Evolutionary conservation across 2,329 filamentous ascomycete species (phyloP).

Genomic region (Triangularia verruculosa): DNA sequence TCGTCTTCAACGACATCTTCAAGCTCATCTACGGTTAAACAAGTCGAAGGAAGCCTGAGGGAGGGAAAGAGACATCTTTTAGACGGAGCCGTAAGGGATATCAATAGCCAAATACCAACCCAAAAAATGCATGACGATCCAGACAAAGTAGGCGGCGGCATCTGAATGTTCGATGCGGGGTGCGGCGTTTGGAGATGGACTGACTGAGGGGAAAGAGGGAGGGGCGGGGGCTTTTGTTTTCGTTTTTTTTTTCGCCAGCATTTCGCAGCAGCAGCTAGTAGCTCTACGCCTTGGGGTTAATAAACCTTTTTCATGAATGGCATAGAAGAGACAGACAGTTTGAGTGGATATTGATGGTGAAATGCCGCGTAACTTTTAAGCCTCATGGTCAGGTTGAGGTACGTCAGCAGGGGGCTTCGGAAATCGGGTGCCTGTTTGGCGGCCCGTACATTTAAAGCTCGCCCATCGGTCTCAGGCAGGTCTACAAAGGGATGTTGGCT

Average conservation of each 20-base stretch:
- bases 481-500: background rate
- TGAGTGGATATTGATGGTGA: background rate
- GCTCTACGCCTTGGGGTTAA: background rate
- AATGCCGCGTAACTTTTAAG: background rate
- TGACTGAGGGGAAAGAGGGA: background rate
- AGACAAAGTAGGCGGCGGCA: background rate
- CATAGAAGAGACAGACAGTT: background rate
- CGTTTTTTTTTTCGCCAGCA: background rate
- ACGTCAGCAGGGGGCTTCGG: background rate
- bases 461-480: background rate
- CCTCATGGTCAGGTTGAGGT: background rate
- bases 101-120: background rate
- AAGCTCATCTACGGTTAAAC: slow-evolving; percentile 60
- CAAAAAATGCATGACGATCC: background rate
- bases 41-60: background rate
- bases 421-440: background rate
- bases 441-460: background rate
- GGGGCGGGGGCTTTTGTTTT: background rate
- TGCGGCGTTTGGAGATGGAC: background rate
- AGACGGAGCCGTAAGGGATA: background rate
- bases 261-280: background rate
- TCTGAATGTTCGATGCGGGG: background rate
- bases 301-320: background rate
- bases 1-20: slow-evolving; percentile 93
- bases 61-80: background rate